A percentile compares a stretch with the other conserved stretches of the same genome.
Conservation (phyloP, 1,139 yeast genomes). For the Taiozyma sp. region DNA sequence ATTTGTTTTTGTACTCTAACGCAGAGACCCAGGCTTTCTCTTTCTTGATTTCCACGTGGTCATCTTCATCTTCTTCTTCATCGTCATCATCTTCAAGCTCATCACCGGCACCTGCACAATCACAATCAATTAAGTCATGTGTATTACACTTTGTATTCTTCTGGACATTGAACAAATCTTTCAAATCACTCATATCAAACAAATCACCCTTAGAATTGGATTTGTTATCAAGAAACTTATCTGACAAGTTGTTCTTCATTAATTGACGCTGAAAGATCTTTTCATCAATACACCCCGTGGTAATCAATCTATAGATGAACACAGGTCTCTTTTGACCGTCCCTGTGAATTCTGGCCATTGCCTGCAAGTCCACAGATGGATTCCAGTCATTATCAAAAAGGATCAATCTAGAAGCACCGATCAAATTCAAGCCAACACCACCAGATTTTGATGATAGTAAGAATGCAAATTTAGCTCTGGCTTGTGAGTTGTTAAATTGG, state of each 20-base stretch:
- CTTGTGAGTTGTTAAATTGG: slow-evolving; percentile 54
- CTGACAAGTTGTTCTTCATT: slow-evolving; percentile 77
- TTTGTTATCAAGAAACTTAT: slow-evolving; percentile 63
- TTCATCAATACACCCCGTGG: slow-evolving; percentile 91
- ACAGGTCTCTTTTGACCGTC: slow-evolving; percentile 87
- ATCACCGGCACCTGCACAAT: slow-evolving; percentile 52
- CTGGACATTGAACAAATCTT: slow-evolving; percentile 66
- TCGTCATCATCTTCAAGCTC: slow-evolving; percentile 22
- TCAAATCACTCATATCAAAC: slow-evolving; percentile 61
- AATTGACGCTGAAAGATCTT: slow-evolving; percentile 93
- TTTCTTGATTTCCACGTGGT: slow-evolving; percentile 14
- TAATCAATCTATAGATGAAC: slow-evolving; percentile 74
- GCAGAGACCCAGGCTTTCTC: slow-evolving; percentile 50
- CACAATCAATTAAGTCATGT: slow-evolving; percentile 78
- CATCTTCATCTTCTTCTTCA: slow-evolving; percentile 21
- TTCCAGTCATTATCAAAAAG: slow-evolving; percentile 93
- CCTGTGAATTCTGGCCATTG: slow-evolving; percentile 93
- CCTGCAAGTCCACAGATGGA: slow-evolving; percentile 89
- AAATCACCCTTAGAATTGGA: slow-evolving; percentile 41
- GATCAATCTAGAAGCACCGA: slow-evolving; percentile 85
- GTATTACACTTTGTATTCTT: slow-evolving; percentile 60
- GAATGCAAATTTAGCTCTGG: slow-evolving; percentile 52
- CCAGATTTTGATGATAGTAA: slow-evolving; percentile 89
- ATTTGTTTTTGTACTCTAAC: slow-evolving; percentile 36
- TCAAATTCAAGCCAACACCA: slow-evolving; percentile 85